Conservation (phyloP, 805 yeast genomes). For the Candida railenensis region DNA sequence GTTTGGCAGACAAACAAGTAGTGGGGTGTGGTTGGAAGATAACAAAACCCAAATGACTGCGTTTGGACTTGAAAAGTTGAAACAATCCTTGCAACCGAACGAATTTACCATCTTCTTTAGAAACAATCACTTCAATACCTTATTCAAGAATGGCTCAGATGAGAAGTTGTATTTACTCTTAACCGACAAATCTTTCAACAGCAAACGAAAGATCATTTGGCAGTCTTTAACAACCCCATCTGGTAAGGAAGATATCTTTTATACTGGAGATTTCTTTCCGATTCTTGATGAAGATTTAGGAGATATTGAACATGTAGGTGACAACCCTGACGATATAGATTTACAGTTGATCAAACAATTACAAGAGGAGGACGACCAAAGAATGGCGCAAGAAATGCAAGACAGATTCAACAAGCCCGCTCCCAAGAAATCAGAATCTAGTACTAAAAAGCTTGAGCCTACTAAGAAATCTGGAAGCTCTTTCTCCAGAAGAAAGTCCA, state of each 20-base stretch:
- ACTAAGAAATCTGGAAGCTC: no score
- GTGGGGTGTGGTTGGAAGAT: constrained; percentile 45
- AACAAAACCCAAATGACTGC: constrained; percentile 77
- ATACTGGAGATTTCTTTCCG: constrained; percentile 64
- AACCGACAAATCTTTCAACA: constrained; percentile 67
- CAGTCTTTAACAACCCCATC: constrained; percentile 65
- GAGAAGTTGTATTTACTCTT: constrained; percentile 59
- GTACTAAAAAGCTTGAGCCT: no score
- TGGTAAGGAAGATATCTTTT: constrained; percentile 70
- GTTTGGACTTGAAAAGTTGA: constrained; percentile 55
- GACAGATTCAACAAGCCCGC: constrained; percentile 21
- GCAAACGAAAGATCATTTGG: constrained; percentile 67
- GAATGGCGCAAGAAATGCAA: constrained; percentile 47
- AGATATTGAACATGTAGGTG: constrained; percentile 4
- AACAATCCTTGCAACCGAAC: constrained; percentile 45
- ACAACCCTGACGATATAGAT: constrained; percentile 18
- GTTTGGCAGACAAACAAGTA: constrained; percentile 9
- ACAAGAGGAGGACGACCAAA: constrained; percentile 59
- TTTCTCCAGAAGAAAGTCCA: neutral
- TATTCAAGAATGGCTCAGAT: constrained; percentile 50
- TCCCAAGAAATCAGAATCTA: neutral
- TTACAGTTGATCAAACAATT: constrained; percentile 42
- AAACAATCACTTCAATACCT: constrained; percentile 84
- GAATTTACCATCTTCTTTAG: constrained; percentile 75
- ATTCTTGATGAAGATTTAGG: constrained; percentile 25